These are phyloP conservation scores for Peronospora destructor DNA, from an alignment of 352 stramenopile species.

Conservation along the genomic window DNA sequence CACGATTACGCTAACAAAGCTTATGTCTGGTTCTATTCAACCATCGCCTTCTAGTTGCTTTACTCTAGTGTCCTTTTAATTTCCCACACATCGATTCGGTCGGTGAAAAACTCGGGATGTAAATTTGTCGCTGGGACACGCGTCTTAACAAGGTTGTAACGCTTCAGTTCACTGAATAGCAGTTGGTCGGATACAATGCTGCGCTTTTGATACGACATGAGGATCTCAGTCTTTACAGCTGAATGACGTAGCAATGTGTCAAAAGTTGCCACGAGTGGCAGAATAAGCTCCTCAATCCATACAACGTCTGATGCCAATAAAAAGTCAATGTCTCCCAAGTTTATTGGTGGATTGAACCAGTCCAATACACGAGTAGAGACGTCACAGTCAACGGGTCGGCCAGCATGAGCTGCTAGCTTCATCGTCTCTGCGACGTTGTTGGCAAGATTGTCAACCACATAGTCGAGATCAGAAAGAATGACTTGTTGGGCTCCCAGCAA, in stretches of 20 bases:
- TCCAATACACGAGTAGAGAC: constrained; percentile 43
- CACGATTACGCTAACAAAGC: constrained; percentile 7
- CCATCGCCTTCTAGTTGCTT: constrained; percentile 18
- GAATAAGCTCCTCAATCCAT: constrained; percentile 85
- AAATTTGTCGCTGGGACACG: constrained; percentile 26
- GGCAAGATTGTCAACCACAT: constrained; percentile 79
- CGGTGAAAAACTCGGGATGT: constrained; percentile 36
- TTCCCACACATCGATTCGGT: constrained; percentile 45
- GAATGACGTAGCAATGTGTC: constrained; percentile 40
- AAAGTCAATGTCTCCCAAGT: constrained; percentile 67
- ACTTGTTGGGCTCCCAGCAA: constrained; percentile 71
- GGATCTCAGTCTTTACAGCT: constrained; percentile 26
- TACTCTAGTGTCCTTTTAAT: constrained; percentile 18
- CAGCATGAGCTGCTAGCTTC: constrained; percentile 14
- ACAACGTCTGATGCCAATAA: constrained; percentile 88
- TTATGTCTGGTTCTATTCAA: constrained; percentile 7
- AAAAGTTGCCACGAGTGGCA: constrained; percentile 76
- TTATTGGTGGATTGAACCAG: constrained; percentile 51
- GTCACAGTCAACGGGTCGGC: constrained; percentile 2
- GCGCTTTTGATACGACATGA: constrained; percentile 72
- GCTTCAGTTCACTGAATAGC: constrained; percentile 47
- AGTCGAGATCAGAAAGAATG: constrained; percentile 79
- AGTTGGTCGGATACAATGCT: constrained; percentile 52
- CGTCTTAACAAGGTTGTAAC: constrained; percentile 24
- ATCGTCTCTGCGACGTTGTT: constrained; percentile 46